Conservation (phyloP, 768 basidiomycete species). For the Suillus lakei region DNA sequence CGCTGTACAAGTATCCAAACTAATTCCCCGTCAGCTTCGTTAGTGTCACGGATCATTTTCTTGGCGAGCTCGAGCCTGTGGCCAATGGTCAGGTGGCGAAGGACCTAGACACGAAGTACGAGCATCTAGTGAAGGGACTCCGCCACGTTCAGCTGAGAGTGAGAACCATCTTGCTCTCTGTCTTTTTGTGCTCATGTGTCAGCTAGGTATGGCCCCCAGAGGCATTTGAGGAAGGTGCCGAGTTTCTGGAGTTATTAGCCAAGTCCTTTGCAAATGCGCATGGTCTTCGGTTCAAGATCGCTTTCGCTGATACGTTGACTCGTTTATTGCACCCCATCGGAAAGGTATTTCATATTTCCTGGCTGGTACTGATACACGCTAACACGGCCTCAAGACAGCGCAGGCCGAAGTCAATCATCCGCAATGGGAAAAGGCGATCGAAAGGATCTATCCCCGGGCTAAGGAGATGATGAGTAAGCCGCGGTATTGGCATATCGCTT, state of each 20-base stretch:
- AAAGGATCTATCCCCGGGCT: slow-evolving; percentile 80
- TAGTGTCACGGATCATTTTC: slow-evolving; percentile 91
- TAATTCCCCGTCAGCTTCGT: slow-evolving; percentile 60
- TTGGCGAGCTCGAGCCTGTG: slow-evolving; percentile 77
- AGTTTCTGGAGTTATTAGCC: slow-evolving; percentile 85
- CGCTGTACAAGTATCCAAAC: background rate
- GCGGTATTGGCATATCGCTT: slow-evolving; percentile 87
- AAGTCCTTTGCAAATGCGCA: slow-evolving; percentile 85
- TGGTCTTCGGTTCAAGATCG: slow-evolving; percentile 79
- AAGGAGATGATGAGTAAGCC: slow-evolving; percentile 87
- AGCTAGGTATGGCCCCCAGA: slow-evolving; percentile 91
- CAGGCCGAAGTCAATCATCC: slow-evolving; percentile 97
- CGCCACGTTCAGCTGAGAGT: slow-evolving; percentile 85
- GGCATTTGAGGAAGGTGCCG: slow-evolving; percentile 90
- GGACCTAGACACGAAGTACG: slow-evolving; percentile 81
- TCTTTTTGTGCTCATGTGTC: slow-evolving; percentile 8
- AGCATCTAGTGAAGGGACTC: slow-evolving; percentile 83
- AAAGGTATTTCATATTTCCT: slow-evolving; percentile 55
- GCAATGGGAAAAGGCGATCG: slow-evolving; percentile 91
- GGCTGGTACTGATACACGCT: background rate
- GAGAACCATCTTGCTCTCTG: slow-evolving; percentile 10
- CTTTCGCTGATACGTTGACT: slow-evolving; percentile 83
- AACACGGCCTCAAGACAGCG: slow-evolving; percentile 61
- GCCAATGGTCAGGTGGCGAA: slow-evolving; percentile 77
- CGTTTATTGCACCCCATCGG: slow-evolving; percentile 84